Evolutionary conservation across 257 asterid genomes (phyloP).

Genomic region (Capsicum pubescens): DNA sequence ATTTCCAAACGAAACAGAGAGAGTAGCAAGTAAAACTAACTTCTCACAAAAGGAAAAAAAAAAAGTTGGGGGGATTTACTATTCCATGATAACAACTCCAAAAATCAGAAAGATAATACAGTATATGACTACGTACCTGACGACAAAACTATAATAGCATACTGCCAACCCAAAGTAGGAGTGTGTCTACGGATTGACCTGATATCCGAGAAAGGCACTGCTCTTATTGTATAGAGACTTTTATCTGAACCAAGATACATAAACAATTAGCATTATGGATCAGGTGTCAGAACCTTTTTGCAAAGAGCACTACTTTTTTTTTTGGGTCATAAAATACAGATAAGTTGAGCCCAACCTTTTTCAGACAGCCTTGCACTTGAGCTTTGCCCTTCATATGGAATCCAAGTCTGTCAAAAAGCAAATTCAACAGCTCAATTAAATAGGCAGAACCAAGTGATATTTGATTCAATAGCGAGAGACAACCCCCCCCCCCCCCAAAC

Average conservation of each 20-base stretch:
- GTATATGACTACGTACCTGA: constrained; percentile 61
- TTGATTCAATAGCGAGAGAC: not conserved
- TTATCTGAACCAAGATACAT: constrained; percentile 67
- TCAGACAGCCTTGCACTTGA: constrained; percentile 81
- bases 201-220: constrained; percentile 85
- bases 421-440: constrained; percentile 20
- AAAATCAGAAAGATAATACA: not conserved
- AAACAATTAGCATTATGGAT: constrained; percentile 33
- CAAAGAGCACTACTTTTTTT: not conserved
- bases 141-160: constrained; percentile 80
- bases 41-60: not conserved
- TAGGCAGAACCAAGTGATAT: constrained; percentile 21
- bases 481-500: too few species aligned
- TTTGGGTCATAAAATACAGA: not conserved
- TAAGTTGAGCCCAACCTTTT: constrained; percentile 61
- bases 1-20: not conserved
- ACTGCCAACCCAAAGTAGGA: constrained; percentile 95
- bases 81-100: not conserved
- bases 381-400: constrained; percentile 93
- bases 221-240: constrained; percentile 82
- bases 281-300: constrained; percentile 9
- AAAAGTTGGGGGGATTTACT: not conserved
- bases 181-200: constrained; percentile 90
- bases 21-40: constrained; percentile 24
- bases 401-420: constrained; percentile 76